Percentiles rank a stretch among this genome's conserved stretches.
These are phyloP conservation scores for Xylariaceae sp. DNA, from an alignment of 2,329 filamentous ascomycete genomes.

Conservation along the genomic window DNA sequence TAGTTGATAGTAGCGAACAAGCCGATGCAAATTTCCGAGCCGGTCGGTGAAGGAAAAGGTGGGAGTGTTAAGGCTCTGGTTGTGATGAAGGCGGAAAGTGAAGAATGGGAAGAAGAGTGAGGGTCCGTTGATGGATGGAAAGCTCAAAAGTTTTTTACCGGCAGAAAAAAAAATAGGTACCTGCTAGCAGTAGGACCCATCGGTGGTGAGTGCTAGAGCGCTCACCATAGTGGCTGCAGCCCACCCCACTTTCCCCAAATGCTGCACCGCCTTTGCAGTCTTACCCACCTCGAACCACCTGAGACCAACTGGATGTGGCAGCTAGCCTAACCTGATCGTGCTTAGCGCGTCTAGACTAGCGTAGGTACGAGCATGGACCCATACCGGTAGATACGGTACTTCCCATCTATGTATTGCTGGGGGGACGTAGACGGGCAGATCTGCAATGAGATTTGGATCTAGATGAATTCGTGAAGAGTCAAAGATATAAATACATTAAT, in stretches of 20 bases:
- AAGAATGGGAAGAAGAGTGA: background rate
- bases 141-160: constrained; percentile 19
- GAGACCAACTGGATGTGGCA: background rate
- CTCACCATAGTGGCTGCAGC: constrained; percentile 1
- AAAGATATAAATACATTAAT: too few relatives aligned
- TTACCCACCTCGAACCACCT: constrained; percentile 4
- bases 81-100: background rate
- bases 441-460: too few relatives aligned
- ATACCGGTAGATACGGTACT: background rate
- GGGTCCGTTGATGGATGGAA: background rate
- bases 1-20: background rate
- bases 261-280: constrained; percentile 22
- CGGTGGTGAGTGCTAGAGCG: background rate
- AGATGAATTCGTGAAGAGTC: too few relatives aligned
- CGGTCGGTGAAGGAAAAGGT: background rate
- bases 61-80: constrained; percentile 1
- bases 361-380: background rate
- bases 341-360: background rate
- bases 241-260: constrained; percentile 27
- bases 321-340: background rate
- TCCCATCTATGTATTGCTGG: background rate
- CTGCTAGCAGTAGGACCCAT: constrained; percentile 16
- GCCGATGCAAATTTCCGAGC: background rate
- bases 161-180: constrained; percentile 19
- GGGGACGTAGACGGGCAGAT: too few relatives aligned